Evolutionary conservation across 176 grass and related monocot genomes (phyloP).

Genomic region (Bolboschoenus planiculmis): DNA sequence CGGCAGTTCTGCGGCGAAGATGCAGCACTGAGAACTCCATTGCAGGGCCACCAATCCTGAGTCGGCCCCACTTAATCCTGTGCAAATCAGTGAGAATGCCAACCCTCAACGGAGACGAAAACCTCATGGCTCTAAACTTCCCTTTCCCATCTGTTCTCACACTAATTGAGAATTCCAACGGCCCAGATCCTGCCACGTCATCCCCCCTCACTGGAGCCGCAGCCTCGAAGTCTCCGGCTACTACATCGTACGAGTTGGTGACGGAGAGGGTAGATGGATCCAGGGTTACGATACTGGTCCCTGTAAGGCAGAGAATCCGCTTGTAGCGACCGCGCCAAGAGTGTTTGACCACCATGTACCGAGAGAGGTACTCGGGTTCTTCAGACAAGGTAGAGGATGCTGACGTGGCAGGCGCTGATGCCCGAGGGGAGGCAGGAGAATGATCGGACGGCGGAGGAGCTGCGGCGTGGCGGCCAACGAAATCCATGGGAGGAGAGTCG

Average conservation of each 20-base stretch:
- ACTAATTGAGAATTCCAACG: slow-evolving; percentile 67
- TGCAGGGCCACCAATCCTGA: slow-evolving; percentile 29
- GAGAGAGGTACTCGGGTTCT: slow-evolving; percentile 88
- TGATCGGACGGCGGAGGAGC: slow-evolving; percentile 28
- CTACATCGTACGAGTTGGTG: slow-evolving; percentile 78
- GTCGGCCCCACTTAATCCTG: slow-evolving; percentile 47
- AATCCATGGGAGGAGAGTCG: slow-evolving; percentile 64
- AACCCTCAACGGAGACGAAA: slow-evolving; percentile 72
- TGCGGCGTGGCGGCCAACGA: slow-evolving; percentile 70
- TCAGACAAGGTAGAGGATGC: slow-evolving; percentile 30
- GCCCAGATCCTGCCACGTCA: slow-evolving; percentile 26
- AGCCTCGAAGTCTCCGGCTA: slow-evolving; percentile 53
- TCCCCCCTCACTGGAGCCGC: slow-evolving; percentile 52
- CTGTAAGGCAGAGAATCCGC: slow-evolving; percentile 79
- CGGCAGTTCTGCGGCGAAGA: slow-evolving; percentile 65
- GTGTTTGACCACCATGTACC: slow-evolving; percentile 85
- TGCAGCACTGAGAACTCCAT: slow-evolving; percentile 85
- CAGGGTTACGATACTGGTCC: slow-evolving; percentile 67
- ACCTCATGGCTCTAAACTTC: slow-evolving; percentile 77
- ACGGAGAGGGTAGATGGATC: slow-evolving; percentile 66
- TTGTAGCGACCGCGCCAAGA: slow-evolving; percentile 92
- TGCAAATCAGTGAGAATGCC: slow-evolving; percentile 90
- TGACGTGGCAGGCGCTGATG: slow-evolving; percentile 15
- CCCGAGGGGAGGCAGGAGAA: slow-evolving; percentile 1
- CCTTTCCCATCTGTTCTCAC: slow-evolving; percentile 59